A percentile compares a stretch with the other conserved stretches of the same genome.
phyloP scores from a whole-genome alignment of 2,329 filamentous ascomycete species.

The Geosmithia morbida region DNA sequence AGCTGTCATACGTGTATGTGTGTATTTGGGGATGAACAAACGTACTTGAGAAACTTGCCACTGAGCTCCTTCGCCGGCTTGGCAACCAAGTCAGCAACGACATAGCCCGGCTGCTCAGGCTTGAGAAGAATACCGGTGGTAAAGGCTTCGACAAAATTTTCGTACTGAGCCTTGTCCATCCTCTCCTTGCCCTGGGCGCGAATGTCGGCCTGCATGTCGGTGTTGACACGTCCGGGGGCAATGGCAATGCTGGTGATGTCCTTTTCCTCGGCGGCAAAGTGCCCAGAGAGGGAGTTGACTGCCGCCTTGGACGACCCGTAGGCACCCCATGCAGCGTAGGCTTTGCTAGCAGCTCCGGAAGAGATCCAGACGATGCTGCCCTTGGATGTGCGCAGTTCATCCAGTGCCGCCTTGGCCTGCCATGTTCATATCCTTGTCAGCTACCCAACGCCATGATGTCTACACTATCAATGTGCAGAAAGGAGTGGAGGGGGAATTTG shows the following conservation, averaged over 20 bases:
- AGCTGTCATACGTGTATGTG: neutral
- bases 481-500: neutral
- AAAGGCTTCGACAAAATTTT: conserved; percentile 54
- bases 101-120: conserved; percentile 72
- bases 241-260: conserved; percentile 59
- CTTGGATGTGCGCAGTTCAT: conserved; percentile 49
- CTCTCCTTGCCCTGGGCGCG: conserved; percentile 40
- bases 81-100: conserved; percentile 68
- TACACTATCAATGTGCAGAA: neutral
- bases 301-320: conserved; percentile 79
- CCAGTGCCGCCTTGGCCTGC: conserved; percentile 57
- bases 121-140: conserved; percentile 57
- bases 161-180: conserved; percentile 45
- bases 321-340: conserved; percentile 60
- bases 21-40: conserved; percentile 5
- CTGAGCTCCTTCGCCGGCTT: conserved; percentile 51
- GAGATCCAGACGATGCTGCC: conserved; percentile 68
- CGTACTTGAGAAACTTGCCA: conserved; percentile 61
- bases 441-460: neutral
- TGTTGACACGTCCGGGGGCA: conserved; percentile 71
- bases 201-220: conserved; percentile 78
- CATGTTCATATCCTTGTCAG: neutral
- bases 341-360: conserved; percentile 56
- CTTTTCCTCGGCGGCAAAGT: conserved; percentile 64
- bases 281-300: conserved; percentile 62